Evolutionary conservation across 2,329 filamentous ascomycete genomes (phyloP).

Genomic region (Meredithiella fracta): DNA sequence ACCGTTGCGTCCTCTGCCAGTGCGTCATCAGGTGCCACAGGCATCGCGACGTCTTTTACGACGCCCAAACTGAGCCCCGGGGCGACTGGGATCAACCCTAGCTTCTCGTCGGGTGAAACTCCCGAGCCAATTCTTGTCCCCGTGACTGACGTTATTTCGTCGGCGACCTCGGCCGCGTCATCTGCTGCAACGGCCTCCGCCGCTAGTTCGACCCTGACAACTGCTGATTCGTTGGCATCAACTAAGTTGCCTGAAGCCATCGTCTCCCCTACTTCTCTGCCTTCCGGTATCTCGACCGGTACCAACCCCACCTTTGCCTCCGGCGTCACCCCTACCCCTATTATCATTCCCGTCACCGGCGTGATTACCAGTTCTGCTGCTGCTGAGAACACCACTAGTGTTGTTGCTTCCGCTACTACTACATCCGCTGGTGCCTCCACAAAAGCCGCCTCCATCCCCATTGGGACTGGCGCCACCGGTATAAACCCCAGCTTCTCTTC

Average conservation of each 20-base stretch:
- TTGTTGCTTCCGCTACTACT: slow-evolving; percentile 2
- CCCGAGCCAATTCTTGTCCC: neutral
- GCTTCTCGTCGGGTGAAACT: slow-evolving; percentile 4
- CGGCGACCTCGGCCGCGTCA: neutral
- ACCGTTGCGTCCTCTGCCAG: neutral
- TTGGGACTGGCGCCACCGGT: neutral
- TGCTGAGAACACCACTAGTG: neutral
- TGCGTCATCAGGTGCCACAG: neutral
- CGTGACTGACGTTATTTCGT: neutral
- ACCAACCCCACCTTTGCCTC: neutral
- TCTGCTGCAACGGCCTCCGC: neutral
- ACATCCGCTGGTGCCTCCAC: neutral
- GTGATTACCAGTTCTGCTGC: neutral
- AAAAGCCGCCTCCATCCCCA: neutral
- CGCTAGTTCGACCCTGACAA: neutral
- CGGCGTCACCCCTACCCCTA: slow-evolving; percentile 5
- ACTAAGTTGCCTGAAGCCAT: neutral
- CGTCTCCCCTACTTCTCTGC: neutral
- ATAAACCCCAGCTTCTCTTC: slow-evolving; percentile 6
- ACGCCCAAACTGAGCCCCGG: neutral
- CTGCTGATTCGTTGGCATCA: neutral
- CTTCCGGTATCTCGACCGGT: neutral
- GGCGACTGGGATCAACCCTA: slow-evolving; percentile 4
- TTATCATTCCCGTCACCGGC: neutral
- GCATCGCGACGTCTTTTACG: neutral